Percentiles rank a stretch among this genome's conserved stretches.
Conservation (phyloP, 2,329 filamentous ascomycete species). For the Cladorrhinum sp. region DNA sequence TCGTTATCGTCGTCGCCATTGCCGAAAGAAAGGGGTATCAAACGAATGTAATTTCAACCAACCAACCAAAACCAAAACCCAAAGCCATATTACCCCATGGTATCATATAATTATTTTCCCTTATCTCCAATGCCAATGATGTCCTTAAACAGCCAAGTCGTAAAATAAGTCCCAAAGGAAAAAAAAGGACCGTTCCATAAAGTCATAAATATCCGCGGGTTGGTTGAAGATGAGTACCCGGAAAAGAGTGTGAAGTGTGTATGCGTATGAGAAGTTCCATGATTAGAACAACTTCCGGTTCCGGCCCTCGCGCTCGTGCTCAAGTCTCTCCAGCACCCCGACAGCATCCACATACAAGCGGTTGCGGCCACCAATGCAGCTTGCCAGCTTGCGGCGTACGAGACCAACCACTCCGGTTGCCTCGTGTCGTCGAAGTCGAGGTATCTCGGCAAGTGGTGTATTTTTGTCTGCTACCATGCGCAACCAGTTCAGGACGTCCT, state of each 20-base stretch:
- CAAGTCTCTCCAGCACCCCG: conserved; percentile 49
- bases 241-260: not conserved
- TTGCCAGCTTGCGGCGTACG: conserved; percentile 45
- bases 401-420: conserved; percentile 47
- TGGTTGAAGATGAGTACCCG: conserved; percentile 7
- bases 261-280: too few relatives aligned
- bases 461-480: conserved; percentile 37
- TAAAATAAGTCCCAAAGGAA: not conserved
- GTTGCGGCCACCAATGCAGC: conserved; percentile 45
- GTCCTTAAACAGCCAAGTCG: not conserved
- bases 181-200: conserved; percentile 1
- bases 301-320: conserved; percentile 36
- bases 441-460: conserved; percentile 39
- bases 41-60: conserved; percentile 1
- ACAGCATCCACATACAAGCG: conserved; percentile 53
- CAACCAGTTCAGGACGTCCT: conserved; percentile 37
- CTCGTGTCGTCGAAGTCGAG: conserved; percentile 40
- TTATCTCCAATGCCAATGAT: not conserved
- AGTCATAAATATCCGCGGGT: not conserved
- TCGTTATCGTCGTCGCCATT: not conserved
- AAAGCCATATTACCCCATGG: not conserved
- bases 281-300: conserved; percentile 42
- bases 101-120: not conserved
- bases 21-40: not conserved
- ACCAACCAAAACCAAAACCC: not conserved